A percentile compares a stretch with the other conserved stretches of the same genome.
These are phyloP conservation scores for Magnolia officinalis DNA, from an alignment of 164 flowering plant species.

Conservation along the genomic window DNA sequence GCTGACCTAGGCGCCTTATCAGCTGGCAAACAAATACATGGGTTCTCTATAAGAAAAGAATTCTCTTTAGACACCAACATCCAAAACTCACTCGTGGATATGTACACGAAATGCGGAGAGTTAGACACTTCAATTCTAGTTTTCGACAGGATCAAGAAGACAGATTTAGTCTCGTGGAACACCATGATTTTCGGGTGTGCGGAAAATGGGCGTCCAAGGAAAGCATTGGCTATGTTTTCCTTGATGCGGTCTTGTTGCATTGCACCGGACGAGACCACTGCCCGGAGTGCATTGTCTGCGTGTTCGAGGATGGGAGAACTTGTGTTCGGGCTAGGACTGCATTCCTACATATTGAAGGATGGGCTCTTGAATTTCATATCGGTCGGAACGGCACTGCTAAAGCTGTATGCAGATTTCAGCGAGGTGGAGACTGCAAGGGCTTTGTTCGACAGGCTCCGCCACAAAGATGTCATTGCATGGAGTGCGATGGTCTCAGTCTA, in stretches of 20 bases:
- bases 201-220: slow-evolving; percentile 29
- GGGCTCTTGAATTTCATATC: slow-evolving; percentile 36
- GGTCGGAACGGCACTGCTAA: slow-evolving; percentile 44
- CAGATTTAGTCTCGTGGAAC: slow-evolving; percentile 60
- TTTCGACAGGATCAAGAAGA: slow-evolving; percentile 31
- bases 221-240: slow-evolving; percentile 31
- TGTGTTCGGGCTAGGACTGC: slow-evolving; percentile 33
- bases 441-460: slow-evolving; percentile 36
- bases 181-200: slow-evolving; percentile 41
- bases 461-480: slow-evolving; percentile 57
- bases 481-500: slow-evolving; percentile 50
- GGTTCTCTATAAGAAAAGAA: slow-evolving; percentile 29
- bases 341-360: slow-evolving; percentile 33
- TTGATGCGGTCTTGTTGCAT: slow-evolving; percentile 24
- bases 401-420: slow-evolving; percentile 49
- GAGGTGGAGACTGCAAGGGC: slow-evolving; percentile 24
- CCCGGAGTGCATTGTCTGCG: slow-evolving; percentile 30
- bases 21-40: slow-evolving; percentile 55
- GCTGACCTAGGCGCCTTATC: slow-evolving; percentile 38
- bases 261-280: slow-evolving; percentile 30
- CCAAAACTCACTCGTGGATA: slow-evolving; percentile 49
- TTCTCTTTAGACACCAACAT: slow-evolving; percentile 29
- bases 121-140: slow-evolving; percentile 30
- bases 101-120: slow-evolving; percentile 51
- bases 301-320: slow-evolving; percentile 25